Evolutionary conservation across 768 basidiomycete species (phyloP).

Genomic region (Sutorius australiensis): DNA sequence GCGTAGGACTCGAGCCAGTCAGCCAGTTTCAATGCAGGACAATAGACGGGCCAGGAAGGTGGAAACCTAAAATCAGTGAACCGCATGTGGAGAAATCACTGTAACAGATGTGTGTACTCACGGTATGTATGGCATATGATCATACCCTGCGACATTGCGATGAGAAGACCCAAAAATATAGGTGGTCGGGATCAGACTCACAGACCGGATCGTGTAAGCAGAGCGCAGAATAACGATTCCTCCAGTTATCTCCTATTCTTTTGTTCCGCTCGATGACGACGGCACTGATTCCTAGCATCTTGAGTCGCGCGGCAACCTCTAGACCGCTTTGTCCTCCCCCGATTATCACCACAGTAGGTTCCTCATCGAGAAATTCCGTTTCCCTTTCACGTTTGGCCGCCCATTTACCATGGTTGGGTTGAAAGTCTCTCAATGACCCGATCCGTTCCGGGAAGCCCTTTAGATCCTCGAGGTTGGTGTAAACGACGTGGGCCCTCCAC

Average conservation of each 20-base stretch:
- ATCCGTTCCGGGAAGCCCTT: constrained; percentile 42
- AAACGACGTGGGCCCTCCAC: constrained; percentile 48
- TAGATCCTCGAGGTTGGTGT: constrained; percentile 50
- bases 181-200: constrained; percentile 8
- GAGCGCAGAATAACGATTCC: constrained; percentile 25
- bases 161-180: neutral
- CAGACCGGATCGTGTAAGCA: constrained; percentile 34
- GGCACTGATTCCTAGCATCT: constrained; percentile 20
- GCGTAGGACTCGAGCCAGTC: constrained; percentile 69
- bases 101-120: constrained; percentile 26
- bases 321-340: constrained; percentile 54
- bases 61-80: constrained; percentile 44
- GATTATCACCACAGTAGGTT: constrained; percentile 51
- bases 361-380: constrained; percentile 33
- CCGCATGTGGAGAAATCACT: neutral
- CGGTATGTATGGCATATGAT: constrained; percentile 55
- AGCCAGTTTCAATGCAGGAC: constrained; percentile 54
- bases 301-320: constrained; percentile 54
- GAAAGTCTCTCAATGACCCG: constrained; percentile 42
- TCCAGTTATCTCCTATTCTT: constrained; percentile 32
- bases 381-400: constrained; percentile 26
- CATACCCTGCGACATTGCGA: constrained; percentile 33
- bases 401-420: constrained; percentile 36
- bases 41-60: constrained; percentile 54
- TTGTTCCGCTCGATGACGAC: constrained; percentile 26